Conservation (phyloP, 1,284 basidiomycete genomes). For the Cystobasidium sp. region DNA sequence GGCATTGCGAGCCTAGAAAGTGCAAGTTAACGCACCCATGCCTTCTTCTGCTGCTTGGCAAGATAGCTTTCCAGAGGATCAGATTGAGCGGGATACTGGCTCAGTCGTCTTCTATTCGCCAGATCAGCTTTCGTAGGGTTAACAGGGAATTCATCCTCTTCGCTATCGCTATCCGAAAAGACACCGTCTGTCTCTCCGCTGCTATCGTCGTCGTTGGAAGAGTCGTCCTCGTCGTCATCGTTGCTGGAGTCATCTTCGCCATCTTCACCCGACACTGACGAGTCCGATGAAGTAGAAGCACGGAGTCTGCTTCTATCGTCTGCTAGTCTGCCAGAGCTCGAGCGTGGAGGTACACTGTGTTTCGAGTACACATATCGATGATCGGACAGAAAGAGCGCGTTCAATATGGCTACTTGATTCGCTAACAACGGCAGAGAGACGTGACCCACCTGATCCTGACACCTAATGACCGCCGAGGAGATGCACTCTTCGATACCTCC, state of each 20-base stretch:
- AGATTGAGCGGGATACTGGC: constrained; percentile 24
- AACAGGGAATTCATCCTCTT: constrained; percentile 43
- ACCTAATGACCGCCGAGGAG: background rate
- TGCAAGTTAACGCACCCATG: constrained; percentile 18
- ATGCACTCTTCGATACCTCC: constrained; percentile 11
- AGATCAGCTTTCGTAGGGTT: constrained; percentile 15
- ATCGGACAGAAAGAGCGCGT: background rate
- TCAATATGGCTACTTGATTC: background rate
- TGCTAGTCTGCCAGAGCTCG: background rate
- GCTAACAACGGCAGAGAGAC: background rate
- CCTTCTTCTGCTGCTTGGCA: constrained; percentile 39
- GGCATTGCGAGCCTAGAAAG: background rate
- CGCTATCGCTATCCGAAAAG: constrained; percentile 29
- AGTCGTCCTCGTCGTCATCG: background rate
- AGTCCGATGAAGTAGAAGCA: constrained; percentile 9
- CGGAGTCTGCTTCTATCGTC: background rate
- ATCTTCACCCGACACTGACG: background rate
- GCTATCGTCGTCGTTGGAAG: constrained; percentile 10
- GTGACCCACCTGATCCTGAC: constrained; percentile 16
- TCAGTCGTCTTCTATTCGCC: constrained; percentile 26
- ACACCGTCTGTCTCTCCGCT: background rate
- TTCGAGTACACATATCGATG: background rate
- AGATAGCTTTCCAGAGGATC: constrained; percentile 39
- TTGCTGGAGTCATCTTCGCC: background rate
- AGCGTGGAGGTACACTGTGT: constrained; percentile 1